A percentile compares a stretch with the other conserved stretches of the same genome.
Evolutionary conservation across 2,329 filamentous ascomycete species (phyloP).

Genomic region (Penicillium vulpinum): DNA sequence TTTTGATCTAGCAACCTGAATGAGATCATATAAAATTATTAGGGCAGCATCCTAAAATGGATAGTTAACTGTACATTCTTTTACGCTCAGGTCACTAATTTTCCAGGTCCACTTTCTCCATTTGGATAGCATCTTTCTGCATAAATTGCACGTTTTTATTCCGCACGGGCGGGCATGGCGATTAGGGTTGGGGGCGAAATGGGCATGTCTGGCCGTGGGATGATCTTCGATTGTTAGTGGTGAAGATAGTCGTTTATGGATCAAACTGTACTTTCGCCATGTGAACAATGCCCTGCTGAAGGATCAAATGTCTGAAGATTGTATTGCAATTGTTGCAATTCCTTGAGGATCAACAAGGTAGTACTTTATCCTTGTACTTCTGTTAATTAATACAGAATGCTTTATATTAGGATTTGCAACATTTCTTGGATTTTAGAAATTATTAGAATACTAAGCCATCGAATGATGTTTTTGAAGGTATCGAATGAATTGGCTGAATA

Average conservation of each 20-base stretch:
- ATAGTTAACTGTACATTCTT: not conserved
- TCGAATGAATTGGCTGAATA: no score
- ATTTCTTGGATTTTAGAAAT: not conserved
- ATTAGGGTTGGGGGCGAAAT: not conserved
- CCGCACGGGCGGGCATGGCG: not conserved
- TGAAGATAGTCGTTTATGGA: not conserved
- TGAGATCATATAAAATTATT: not conserved
- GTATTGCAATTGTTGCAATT: not conserved
- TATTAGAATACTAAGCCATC: no score
- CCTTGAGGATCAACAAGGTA: not conserved
- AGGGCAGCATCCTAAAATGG: slow-evolving; percentile 2
- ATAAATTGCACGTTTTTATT: not conserved
- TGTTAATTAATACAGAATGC: no score
- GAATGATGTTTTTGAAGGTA: no score
- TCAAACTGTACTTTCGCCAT: not conserved
- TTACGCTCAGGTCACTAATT: not conserved
- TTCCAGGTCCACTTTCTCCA: not conserved
- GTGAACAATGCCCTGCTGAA: not conserved
- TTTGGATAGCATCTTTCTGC: not conserved
- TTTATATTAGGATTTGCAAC: no score
- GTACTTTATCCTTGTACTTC: no score
- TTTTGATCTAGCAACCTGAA: not conserved
- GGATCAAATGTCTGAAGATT: not conserved
- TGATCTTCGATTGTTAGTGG: not conserved
- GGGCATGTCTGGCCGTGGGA: not conserved